Percentiles rank a stretch among this genome's conserved stretches.
These are phyloP conservation scores for Talaromyces islandicus DNA, from an alignment of 2,329 filamentous ascomycete species.

Conservation along the genomic window DNA sequence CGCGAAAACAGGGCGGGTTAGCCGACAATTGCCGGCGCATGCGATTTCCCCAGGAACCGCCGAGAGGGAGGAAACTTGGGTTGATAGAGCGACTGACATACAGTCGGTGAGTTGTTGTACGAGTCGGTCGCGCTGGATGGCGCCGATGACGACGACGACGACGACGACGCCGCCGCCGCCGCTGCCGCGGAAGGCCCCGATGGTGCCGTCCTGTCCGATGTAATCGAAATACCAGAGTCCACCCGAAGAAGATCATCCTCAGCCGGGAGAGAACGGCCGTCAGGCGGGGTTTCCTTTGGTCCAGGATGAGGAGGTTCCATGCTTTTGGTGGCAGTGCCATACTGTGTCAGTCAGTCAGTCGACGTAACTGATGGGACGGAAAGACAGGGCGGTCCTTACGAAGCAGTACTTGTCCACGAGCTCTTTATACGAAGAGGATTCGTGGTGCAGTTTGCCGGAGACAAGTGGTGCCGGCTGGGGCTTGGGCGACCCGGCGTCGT, in stretches of 20 bases:
- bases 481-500: background rate
- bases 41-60: constrained; percentile 40
- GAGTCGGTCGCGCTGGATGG: background rate
- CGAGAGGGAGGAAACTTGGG: constrained; percentile 28
- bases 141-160: background rate
- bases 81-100: constrained; percentile 39
- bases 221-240: constrained; percentile 6
- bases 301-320: constrained; percentile 14
- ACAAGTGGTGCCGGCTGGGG: constrained; percentile 43
- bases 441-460: constrained; percentile 61
- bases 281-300: background rate
- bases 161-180: too few relatives aligned
- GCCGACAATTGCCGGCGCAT: constrained; percentile 40
- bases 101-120: constrained; percentile 26
- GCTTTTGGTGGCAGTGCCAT: constrained; percentile 44
- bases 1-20: constrained; percentile 14
- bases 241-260: constrained; percentile 1
- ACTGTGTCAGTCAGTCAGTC: constrained; percentile 33
- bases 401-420: constrained; percentile 99
- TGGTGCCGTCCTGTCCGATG: background rate
- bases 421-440: constrained; percentile 90
- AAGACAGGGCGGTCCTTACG: constrained; percentile 62
- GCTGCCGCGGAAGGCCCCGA: background rate
- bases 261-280: background rate
- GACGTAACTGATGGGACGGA: constrained; percentile 24